Evolutionary conservation across 345 rosid species (phyloP).

Genomic region (Eucalyptus tenuipes): DNA sequence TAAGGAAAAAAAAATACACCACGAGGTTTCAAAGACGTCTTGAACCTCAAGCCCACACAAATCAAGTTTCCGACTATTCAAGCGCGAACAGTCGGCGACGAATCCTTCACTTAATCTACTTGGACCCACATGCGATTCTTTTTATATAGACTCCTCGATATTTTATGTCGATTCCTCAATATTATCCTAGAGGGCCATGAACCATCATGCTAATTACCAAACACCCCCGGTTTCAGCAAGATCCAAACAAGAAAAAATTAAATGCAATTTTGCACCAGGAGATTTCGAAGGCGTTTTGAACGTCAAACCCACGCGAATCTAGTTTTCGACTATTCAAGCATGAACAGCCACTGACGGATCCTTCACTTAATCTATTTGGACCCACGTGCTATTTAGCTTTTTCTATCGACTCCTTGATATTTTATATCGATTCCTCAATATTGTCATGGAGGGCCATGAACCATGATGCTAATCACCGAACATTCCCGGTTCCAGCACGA

Average conservation of each 20-base stretch:
- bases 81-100: neutral
- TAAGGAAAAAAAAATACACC: neutral
- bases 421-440: neutral
- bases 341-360: neutral
- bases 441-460: neutral
- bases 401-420: neutral
- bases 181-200: no score
- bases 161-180: neutral
- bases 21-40: neutral
- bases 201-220: neutral
- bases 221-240: neutral
- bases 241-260: no score
- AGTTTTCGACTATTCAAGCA: neutral
- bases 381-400: neutral
- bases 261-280: neutral
- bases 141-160: neutral
- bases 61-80: neutral
- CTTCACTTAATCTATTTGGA: neutral
- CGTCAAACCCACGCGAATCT: neutral
- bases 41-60: neutral
- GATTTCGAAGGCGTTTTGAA: neutral
- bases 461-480: neutral
- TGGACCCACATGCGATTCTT: neutral
- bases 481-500: neutral
- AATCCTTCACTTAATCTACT: neutral